Conservation (phyloP, 257 asterid genomes). For the Fraxinus cuspidata region DNA sequence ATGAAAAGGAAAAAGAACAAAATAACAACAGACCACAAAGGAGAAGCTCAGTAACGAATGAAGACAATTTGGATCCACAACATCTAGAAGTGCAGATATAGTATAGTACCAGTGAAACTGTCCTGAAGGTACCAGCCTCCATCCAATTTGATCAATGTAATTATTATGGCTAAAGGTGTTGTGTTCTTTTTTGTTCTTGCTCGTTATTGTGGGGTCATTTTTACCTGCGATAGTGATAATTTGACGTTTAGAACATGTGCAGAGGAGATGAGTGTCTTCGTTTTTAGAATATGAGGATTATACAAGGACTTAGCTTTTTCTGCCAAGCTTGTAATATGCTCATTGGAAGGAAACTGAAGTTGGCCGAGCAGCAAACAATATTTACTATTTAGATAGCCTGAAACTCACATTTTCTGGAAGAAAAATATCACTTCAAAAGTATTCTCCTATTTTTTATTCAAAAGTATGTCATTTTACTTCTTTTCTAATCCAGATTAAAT, state of each 20-base stretch:
- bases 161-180: conserved; percentile 2
- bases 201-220: neutral
- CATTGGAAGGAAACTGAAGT: too few relatives aligned
- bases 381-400: too few relatives aligned
- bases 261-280: neutral
- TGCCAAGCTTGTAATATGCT: too few relatives aligned
- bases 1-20: conserved; percentile 43
- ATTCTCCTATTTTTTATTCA: too few relatives aligned
- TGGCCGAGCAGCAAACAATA: too few relatives aligned
- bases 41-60: conserved; percentile 32
- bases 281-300: too few relatives aligned
- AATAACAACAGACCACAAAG: conserved; percentile 25
- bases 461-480: too few relatives aligned
- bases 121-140: neutral
- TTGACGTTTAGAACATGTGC: neutral
- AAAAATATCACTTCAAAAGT: too few relatives aligned
- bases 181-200: neutral
- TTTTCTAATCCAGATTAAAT: too few relatives aligned
- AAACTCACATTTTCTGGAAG: too few relatives aligned
- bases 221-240: neutral
- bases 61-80: conserved; percentile 29
- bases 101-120: neutral
- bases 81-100: conserved; percentile 12
- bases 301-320: too few relatives aligned
- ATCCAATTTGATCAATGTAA: conserved; percentile 22